Conservation (phyloP, 768 basidiomycete species). For the Candolleomyces aberdarensis region DNA sequence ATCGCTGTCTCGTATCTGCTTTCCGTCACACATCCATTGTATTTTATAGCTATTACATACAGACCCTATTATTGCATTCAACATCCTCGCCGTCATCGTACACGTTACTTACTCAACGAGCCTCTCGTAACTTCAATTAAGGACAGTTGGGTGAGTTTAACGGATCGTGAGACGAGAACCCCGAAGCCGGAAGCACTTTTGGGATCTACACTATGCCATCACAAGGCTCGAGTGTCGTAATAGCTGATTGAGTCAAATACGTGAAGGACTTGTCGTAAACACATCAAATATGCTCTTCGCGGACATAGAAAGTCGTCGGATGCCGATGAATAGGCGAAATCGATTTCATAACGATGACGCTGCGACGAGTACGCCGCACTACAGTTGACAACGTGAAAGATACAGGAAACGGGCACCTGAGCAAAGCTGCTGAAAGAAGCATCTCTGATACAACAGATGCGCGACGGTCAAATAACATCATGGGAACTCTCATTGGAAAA, state of each 20-base stretch:
- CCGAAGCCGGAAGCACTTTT: conserved; percentile 5
- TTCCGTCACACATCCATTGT: background rate
- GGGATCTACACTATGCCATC: background rate
- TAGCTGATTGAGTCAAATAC: conserved; percentile 4
- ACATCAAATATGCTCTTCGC: conserved; percentile 2
- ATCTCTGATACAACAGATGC: too few species aligned
- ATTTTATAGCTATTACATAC: background rate
- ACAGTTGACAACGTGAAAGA: too few species aligned
- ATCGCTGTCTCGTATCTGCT: too few species aligned
- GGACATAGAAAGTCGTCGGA: background rate
- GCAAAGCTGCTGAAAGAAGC: too few species aligned
- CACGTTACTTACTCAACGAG: background rate
- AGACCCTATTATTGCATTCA: background rate
- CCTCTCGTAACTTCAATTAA: conserved; percentile 5
- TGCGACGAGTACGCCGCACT: too few species aligned
- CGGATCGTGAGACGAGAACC: conserved; percentile 7
- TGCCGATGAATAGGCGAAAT: conserved; percentile 2
- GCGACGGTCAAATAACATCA: too few species aligned
- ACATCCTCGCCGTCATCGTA: background rate
- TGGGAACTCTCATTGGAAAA: too few species aligned
- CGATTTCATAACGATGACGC: background rate
- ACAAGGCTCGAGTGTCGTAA: conserved; percentile 4
- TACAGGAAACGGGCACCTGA: too few species aligned
- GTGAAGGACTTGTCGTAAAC: conserved; percentile 2
- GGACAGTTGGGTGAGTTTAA: background rate